These are phyloP conservation scores for Ophiostoma perfectum DNA, from an alignment of 2,329 filamentous ascomycete genomes.

Conservation along the genomic window DNA sequence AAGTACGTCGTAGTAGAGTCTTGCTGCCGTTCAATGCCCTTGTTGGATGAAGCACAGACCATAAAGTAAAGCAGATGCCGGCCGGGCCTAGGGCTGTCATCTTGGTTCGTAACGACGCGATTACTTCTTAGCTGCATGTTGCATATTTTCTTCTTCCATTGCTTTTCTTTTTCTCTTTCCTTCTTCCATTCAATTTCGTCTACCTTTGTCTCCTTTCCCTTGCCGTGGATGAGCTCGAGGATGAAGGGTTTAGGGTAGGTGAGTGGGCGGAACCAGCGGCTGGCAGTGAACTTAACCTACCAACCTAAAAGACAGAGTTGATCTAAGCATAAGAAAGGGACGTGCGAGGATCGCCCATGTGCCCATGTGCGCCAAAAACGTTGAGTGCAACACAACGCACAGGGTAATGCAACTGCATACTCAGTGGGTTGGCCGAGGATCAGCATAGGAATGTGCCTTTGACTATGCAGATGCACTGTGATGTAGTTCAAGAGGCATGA, in stretches of 20 bases:
- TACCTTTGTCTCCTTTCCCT: neutral
- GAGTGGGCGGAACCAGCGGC: neutral
- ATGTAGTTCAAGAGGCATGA: neutral
- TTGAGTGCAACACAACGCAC: constrained; percentile 1
- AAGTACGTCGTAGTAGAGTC: neutral
- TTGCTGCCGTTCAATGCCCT: constrained; percentile 5
- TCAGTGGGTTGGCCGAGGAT: neutral
- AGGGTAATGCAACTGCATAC: neutral
- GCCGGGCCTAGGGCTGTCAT: neutral
- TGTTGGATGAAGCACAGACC: constrained; percentile 3
- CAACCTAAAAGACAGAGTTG: neutral
- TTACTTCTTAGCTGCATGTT: neutral
- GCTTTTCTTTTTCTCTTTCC: neutral
- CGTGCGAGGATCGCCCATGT: constrained; percentile 19
- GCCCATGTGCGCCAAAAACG: constrained; percentile 11
- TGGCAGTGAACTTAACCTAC: neutral
- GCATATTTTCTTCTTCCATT: neutral
- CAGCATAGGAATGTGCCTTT: neutral
- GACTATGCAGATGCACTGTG: neutral
- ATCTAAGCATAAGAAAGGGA: constrained; percentile 12
- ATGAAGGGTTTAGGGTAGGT: too few relatives aligned
- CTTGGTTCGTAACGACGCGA: neutral
- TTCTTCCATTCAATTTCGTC: neutral
- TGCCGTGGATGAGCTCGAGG: too few relatives aligned
- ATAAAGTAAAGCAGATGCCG: neutral